These are phyloP conservation scores for Piper betle DNA, from an alignment of 164 flowering plant species.

Conservation along the genomic window DNA sequence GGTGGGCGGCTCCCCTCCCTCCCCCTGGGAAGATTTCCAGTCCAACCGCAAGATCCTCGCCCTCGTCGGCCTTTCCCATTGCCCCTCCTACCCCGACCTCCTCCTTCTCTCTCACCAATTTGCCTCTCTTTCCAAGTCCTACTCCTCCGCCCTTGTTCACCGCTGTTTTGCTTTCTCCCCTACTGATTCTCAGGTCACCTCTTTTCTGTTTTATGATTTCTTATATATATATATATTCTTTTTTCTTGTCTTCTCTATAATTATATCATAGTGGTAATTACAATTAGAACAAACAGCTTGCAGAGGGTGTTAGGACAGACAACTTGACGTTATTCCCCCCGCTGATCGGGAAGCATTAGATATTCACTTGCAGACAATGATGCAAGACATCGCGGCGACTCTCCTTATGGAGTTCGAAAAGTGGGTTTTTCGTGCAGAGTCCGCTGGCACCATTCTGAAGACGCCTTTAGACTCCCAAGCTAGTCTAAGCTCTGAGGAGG, in stretches of 20 bases:
- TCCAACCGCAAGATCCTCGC: conserved; percentile 78
- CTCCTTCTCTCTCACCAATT: conserved; percentile 40
- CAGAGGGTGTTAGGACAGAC: conserved; percentile 52
- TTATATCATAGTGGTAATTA: no score
- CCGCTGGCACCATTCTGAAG: conserved; percentile 89
- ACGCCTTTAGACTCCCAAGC: conserved; percentile 99
- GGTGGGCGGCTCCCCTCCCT: conserved; percentile 68
- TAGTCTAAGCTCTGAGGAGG: conserved; percentile 99
- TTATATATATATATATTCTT: background rate
- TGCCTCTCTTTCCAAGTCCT: conserved; percentile 36
- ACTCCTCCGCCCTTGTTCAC: conserved; percentile 54
- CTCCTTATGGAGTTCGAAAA: conserved; percentile 96
- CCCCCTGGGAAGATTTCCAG: conserved; percentile 98
- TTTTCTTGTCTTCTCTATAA: no score
- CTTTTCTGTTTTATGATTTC: background rate
- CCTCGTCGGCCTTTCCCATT: conserved; percentile 82
- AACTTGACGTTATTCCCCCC: conserved; percentile 82
- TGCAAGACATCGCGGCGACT: conserved; percentile 98
- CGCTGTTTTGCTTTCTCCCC: conserved; percentile 93
- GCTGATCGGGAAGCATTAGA: conserved; percentile 84
- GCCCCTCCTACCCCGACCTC: conserved; percentile 83
- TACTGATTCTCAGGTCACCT: conserved; percentile 61
- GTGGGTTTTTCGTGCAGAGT: conserved; percentile 96
- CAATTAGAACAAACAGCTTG: no score
- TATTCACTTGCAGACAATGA: conserved; percentile 85